Evolutionary conservation across 441 rosid species (phyloP).

Genomic region (Erysimum cheiri): DNA sequence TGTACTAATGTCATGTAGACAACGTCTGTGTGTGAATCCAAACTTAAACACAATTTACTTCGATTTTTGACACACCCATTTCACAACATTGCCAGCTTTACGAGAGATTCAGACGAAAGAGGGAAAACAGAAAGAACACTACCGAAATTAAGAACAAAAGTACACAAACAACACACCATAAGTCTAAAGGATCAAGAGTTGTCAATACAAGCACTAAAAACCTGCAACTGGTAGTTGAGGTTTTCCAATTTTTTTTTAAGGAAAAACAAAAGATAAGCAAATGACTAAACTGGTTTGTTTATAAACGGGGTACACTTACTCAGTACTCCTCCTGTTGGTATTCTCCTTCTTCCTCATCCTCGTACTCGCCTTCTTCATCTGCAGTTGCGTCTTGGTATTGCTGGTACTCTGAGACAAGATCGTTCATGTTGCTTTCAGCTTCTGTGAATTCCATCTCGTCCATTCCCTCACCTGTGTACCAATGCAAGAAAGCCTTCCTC

Average conservation of each 20-base stretch:
- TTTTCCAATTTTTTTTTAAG: background rate
- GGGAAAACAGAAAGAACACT: background rate
- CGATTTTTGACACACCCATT: conserved; percentile 1
- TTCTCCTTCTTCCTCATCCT: conserved; percentile 50
- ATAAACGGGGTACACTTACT: conserved; percentile 14
- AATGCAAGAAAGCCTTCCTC: conserved; percentile 70
- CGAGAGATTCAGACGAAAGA: background rate
- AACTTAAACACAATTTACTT: conserved; percentile 4
- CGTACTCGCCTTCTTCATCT: conserved; percentile 55
- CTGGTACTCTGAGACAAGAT: conserved; percentile 65
- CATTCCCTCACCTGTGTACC: conserved; percentile 71
- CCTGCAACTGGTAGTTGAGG: conserved; percentile 34
- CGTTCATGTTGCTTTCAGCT: conserved; percentile 65
- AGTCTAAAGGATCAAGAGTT: conserved; percentile 8
- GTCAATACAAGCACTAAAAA: conserved; percentile 21
- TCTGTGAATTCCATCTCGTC: conserved; percentile 68
- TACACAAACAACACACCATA: conserved; percentile 17
- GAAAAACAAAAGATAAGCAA: background rate
- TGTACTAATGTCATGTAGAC: background rate
- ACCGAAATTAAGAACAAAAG: conserved; percentile 7
- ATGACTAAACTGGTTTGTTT: conserved; percentile 8
- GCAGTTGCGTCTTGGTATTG: conserved; percentile 74
- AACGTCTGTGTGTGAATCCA: background rate
- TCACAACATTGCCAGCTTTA: background rate
- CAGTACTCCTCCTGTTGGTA: conserved; percentile 47